Evolutionary conservation across 176 grass and related monocot species (phyloP), one percentile per base, ranked within the genome.

Genomic region (Avena atlantica): DNA sequence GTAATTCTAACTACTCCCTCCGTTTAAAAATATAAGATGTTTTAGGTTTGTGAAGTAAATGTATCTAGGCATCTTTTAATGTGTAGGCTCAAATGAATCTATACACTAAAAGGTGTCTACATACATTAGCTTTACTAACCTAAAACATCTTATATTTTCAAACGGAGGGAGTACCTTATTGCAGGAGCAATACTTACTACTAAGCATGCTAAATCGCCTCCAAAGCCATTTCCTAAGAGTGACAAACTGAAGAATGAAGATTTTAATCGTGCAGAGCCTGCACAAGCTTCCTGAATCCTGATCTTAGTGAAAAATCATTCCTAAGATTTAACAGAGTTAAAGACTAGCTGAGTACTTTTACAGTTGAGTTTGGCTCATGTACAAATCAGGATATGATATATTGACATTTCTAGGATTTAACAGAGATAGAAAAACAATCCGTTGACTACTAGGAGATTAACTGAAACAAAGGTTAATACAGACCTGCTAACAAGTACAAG

Each of bases 361-460:
- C 11, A 63, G 3, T 84, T 34, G 65, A 24, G 4, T 74, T 49
- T 74, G 66, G 45, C 66, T 75, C 48, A 81, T 52, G 25, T 85
- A 8, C 42, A 85, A 85, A 85, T 36, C 44, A 65, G 75, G 57
- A 51, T 44, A 21, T 15, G 12, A 31, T 64, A 76, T 85, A 29
- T 64, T 64, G 61, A 27, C 27, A 65, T 65, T 23, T 65, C 62
- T 20, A 64, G 44, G 65, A 16, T 21, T 42, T 16, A 4, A 44
- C 3, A 29, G 4, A 65, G 24, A 37, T 13, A 57, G 62, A 86
- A 71, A 69, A 86, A 25, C 29, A 64, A 68, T 29, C 52, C 13
- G 10, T 42, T 40, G n/a, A 27, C 19, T 68, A 51, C 12, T 6
- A 74, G n/a, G 20, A 78, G 14, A 71, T 56, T 57, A 50, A 65